A percentile compares a stretch with the other conserved stretches of the same genome.
Evolutionary conservation across 345 rosid genomes (phyloP).

Genomic region (Passiflora organensis): DNA sequence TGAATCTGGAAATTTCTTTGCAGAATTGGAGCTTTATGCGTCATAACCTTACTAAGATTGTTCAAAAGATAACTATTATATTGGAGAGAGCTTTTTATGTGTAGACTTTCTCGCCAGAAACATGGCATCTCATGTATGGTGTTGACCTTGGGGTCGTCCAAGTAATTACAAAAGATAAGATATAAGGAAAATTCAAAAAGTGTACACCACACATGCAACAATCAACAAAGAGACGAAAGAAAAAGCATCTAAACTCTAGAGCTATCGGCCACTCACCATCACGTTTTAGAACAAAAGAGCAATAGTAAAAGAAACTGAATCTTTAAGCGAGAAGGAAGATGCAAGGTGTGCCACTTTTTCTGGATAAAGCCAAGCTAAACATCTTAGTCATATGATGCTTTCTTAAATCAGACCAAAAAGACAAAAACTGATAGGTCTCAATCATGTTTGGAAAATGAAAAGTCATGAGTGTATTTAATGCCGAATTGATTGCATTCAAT

Average conservation of each 20-base stretch:
- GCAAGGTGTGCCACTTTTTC: slow-evolving; percentile 8
- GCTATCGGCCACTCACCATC: slow-evolving; percentile 1
- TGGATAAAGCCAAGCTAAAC: slow-evolving; percentile 14
- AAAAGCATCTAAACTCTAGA: slow-evolving; percentile 1
- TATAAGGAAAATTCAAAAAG: slow-evolving; percentile 13
- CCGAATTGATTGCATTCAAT: too few relatives aligned
- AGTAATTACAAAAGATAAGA: slow-evolving; percentile 18
- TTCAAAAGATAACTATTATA: too few relatives aligned
- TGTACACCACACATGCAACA: slow-evolving; percentile 1
- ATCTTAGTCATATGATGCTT: slow-evolving; percentile 12
- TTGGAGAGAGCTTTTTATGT: neutral
- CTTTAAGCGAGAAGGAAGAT: slow-evolving; percentile 15
- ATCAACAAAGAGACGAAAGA: neutral
- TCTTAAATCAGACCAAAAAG: slow-evolving; percentile 9
- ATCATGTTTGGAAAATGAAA: slow-evolving; percentile 4
- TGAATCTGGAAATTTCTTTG: too few relatives aligned
- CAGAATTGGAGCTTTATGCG: too few relatives aligned
- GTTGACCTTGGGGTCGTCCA: too few relatives aligned
- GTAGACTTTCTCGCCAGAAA: slow-evolving; percentile 1
- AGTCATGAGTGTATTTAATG: neutral
- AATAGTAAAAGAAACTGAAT: slow-evolving; percentile 9
- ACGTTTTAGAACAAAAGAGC: neutral
- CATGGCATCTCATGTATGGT: too few relatives aligned
- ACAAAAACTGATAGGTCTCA: neutral
- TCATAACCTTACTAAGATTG: too few relatives aligned